Base-by-base conservation (phyloP, 169 alveolate genomes). In the Fabrea salina region DNA sequence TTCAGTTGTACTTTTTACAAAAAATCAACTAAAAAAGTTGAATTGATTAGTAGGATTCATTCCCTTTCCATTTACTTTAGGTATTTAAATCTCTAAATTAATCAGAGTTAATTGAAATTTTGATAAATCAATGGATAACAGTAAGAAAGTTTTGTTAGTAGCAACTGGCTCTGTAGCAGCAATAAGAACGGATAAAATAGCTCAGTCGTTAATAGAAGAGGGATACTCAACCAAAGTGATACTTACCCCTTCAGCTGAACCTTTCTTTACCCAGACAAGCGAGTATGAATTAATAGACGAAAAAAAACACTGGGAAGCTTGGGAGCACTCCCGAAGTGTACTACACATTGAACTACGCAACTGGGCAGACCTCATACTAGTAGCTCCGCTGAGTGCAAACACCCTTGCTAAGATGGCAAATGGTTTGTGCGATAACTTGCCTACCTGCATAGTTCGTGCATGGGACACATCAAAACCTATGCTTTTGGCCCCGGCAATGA, bases 401-500 rank as follows among this genome's bases (percentile, higher is more conserved):
- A 95, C 99, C 11, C 64, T 97, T 33, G 98, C 97, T 3, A 95
- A 95, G 80, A 54, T 97, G 3, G 75, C 98, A 2, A 75, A 86
- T 61, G 99, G 99, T 5, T 80, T 94, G 33, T 96, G 98, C 83
- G 98, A 97, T 84, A 96, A 95, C 56, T 78, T 97, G 33, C 86
- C 96, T 83, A 97, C 98, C 16, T 91, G 94, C 79, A 89, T 96
- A 13, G 94, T 95, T 6, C 87, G 99, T 64, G 96, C 97, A 30
- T 96, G 99, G 98, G 96, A 93, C 76, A 85, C 93, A 76, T 41
- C 54, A 41, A 94, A 95, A 78, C 97, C 97, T 8, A 50, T 91
- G 43, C 58, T 95, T 39, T 97, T 95, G 5, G 97, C 95, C 40
- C 99, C 99, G 6, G 97, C 98, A 13, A 97, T 97, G 99, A 97